Percentiles rank a stretch among this genome's conserved stretches.
phyloP scores from a whole-genome alignment of 2,329 filamentous ascomycete species.

The Talaromyces sp. region DNA sequence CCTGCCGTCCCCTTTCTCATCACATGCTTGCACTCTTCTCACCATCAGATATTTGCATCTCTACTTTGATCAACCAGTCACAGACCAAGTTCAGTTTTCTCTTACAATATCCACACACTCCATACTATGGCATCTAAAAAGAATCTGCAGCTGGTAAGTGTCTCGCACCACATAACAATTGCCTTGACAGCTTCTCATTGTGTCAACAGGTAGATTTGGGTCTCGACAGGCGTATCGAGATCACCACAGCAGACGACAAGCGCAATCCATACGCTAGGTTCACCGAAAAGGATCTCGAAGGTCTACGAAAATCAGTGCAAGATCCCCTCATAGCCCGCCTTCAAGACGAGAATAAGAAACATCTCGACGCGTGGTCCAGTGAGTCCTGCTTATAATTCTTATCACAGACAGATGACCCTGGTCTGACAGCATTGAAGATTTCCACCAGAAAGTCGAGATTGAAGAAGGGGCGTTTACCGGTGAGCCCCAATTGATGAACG shows the following conservation, averaged over 20 bases:
- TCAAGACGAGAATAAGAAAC: constrained; percentile 23
- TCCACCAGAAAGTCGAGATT: constrained; percentile 30
- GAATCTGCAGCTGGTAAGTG: neutral
- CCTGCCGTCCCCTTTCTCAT: neutral
- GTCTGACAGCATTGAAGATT: constrained; percentile 26
- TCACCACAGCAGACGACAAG: constrained; percentile 36
- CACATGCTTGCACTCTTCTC: neutral
- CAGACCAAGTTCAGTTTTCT: neutral
- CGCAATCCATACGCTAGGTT: constrained; percentile 16
- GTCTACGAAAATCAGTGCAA: constrained; percentile 4
- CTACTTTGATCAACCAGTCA: neutral
- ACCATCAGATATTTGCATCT: neutral
- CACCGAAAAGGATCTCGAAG: constrained; percentile 28
- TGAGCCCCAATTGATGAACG: constrained; percentile 29
- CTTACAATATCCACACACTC: neutral
- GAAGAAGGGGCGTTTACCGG: constrained; percentile 32
- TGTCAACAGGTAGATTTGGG: constrained; percentile 37
- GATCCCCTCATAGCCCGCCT: neutral
- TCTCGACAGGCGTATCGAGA: constrained; percentile 33
- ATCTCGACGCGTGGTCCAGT: constrained; percentile 35
- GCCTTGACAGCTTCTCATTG: neutral
- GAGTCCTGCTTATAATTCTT: constrained; percentile 18
- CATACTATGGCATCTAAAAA: neutral
- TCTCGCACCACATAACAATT: neutral
- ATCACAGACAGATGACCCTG: neutral